A percentile compares a stretch with the other conserved stretches of the same genome.
Conservation (phyloP, 371 early-diverging fungal genomes). For the Synchytrium microbalum region DNA sequence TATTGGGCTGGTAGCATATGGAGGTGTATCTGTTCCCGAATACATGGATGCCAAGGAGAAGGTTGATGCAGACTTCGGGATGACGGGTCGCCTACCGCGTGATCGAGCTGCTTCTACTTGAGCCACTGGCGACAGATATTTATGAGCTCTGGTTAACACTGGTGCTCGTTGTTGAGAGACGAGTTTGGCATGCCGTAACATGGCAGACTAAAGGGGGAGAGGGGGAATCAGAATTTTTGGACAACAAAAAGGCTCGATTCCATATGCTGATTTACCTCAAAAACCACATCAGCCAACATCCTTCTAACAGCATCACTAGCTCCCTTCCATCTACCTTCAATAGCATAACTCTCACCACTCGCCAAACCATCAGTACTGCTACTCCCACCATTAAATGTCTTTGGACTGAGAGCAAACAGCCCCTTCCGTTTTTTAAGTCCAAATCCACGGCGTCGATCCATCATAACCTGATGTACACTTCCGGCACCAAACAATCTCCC, state of each 20-base stretch:
- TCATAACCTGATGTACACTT: not conserved
- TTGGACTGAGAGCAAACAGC: not conserved
- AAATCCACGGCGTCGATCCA: not conserved
- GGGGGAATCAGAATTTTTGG: slow-evolving; percentile 1
- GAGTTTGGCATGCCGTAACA: slow-evolving; percentile 18
- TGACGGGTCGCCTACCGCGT: slow-evolving; percentile 8
- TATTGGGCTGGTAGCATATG: slow-evolving; percentile 9
- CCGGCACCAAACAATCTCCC: slow-evolving; percentile 10
- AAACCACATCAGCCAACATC: slow-evolving; percentile 35
- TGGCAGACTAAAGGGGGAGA: slow-evolving; percentile 8
- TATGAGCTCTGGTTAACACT: slow-evolving; percentile 9
- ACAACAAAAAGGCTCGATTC: not conserved
- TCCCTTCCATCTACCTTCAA: not conserved
- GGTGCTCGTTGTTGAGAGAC: slow-evolving; percentile 9
- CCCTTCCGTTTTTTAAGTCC: not conserved
- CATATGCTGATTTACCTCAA: slow-evolving; percentile 30
- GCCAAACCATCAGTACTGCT: not conserved
- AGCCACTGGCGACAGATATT: slow-evolving; percentile 24
- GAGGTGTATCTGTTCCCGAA: slow-evolving; percentile 1
- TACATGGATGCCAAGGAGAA: slow-evolving; percentile 8
- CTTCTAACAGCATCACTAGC: slow-evolving; percentile 15
- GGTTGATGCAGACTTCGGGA: slow-evolving; percentile 7
- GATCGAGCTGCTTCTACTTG: slow-evolving; percentile 17
- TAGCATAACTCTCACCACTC: no score
- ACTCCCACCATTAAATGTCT: not conserved